These are phyloP conservation scores for Acacia confusa DNA, from an alignment of 306 rosid genomes.

Conservation along the genomic window DNA sequence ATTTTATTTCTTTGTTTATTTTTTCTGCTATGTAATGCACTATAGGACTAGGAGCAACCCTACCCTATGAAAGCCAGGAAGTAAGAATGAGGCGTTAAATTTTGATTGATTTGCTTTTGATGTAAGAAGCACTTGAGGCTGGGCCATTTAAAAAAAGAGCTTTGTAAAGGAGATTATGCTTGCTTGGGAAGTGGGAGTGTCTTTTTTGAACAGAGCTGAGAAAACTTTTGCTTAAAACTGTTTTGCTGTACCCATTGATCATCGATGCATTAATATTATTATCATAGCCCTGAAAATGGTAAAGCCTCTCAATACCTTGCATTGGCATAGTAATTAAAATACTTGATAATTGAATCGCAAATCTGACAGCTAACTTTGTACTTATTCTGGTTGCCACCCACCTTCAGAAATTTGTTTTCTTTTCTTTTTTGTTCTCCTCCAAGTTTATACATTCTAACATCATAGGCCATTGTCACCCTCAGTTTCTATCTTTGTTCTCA, in stretches of 20 bases:
- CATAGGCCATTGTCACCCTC: not conserved
- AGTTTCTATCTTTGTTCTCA: not conserved
- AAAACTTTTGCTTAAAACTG: conserved; percentile 1
- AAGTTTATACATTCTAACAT: not conserved
- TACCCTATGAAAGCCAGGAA: conserved; percentile 56
- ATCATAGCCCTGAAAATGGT: not conserved
- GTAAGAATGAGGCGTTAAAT: conserved; percentile 55
- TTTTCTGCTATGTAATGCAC: conserved; percentile 20
- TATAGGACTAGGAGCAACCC: conserved; percentile 44
- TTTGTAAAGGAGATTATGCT: conserved; percentile 41
- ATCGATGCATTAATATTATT: not conserved
- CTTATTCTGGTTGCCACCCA: conserved; percentile 3
- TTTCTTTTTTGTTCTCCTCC: not conserved
- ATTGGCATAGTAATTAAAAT: not conserved
- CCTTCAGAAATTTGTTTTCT: not conserved
- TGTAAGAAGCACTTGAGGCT: conserved; percentile 55
- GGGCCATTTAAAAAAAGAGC: conserved; percentile 42
- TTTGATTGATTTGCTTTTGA: conserved; percentile 74
- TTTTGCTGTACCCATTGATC: not conserved
- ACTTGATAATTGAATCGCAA: not conserved
- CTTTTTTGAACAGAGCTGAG: not conserved
- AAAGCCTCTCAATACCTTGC: not conserved
- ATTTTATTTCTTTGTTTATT: conserved; percentile 14
- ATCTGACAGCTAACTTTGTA: not conserved
- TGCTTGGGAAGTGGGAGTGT: conserved; percentile 46